Evolutionary conservation across 768 basidiomycete species (phyloP), one percentile per base, ranked within the genome.

Genomic region (Gymnopilus junonius): DNA sequence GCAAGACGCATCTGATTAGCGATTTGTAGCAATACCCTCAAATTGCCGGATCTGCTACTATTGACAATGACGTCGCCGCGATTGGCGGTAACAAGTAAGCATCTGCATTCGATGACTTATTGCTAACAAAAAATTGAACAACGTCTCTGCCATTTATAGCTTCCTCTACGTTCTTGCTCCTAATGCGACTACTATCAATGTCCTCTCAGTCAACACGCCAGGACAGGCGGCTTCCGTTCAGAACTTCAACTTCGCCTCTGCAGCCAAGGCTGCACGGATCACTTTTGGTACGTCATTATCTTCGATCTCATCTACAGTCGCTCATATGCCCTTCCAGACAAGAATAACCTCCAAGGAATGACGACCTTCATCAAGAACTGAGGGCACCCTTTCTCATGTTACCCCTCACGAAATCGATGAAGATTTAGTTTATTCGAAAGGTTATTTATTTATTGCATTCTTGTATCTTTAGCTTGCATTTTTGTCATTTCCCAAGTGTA

Each of bases 41-140:
- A 69, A 71, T 70, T n/a, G 61, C 70, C 2, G 74, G 71, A 15
- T 72, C 74, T 7, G 77, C 72, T 20, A 78, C 79, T 29, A 77
- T 81, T 39, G 81, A 82, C 69, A 77, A 76, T 46, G 79, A 78
- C 43, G 68, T 82, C 25, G 80, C 76, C 8, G 69, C 75, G 2
- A 71, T 83, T 40, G 74, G 74, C 12, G 63, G 66, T 4, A 77
- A 77, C 21, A 79, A 81, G 80, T 80, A 46, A 60, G 76, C 71
- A 31, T 46, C 35, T 59, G 23, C 8, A 8, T 10, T 34, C 43
- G 6, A 21, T 20, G 11, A 17, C 1, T 12, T 11, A 48, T 55
- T 20, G 27, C 15, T 60, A 14, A 37, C 21, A 10, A 27, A 32
- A 14, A 25, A 25, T 12, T 10, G 2, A 59, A 25, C 34, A 32